These are phyloP conservation scores for Euclidium syriacum DNA, from an alignment of 345 rosid genomes.

Conservation along the genomic window DNA sequence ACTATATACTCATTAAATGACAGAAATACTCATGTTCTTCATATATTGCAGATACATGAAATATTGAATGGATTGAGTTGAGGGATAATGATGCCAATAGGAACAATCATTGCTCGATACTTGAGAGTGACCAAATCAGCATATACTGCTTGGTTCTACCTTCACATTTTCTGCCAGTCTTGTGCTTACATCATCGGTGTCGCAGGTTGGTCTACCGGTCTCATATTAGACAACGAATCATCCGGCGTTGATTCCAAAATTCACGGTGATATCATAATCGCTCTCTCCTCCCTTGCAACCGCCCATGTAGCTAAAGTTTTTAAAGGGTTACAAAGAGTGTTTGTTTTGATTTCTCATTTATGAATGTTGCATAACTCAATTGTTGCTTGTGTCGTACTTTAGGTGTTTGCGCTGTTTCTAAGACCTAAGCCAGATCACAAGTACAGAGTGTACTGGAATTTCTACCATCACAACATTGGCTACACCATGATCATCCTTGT, in stretches of 20 bases:
- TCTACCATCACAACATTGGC: constrained; percentile 60
- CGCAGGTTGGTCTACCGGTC: constrained; percentile 70
- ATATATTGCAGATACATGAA: constrained; percentile 56
- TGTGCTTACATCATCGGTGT: constrained; percentile 58
- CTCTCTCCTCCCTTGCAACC: constrained; percentile 63
- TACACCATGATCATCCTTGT: constrained; percentile 46
- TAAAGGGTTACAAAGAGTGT: no score
- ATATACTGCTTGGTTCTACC: constrained; percentile 67
- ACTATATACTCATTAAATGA: no score
- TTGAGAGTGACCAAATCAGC: constrained; percentile 59
- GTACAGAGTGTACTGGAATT: constrained; percentile 59
- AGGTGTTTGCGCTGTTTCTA: constrained; percentile 63
- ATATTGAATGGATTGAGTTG: constrained; percentile 61
- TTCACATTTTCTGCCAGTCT: constrained; percentile 54
- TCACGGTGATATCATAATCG: constrained; percentile 62
- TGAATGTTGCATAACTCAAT: neutral
- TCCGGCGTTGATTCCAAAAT: constrained; percentile 30
- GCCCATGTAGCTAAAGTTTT: constrained; percentile 56
- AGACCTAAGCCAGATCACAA: constrained; percentile 75
- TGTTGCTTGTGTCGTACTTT: neutral
- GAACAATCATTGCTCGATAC: constrained; percentile 63
- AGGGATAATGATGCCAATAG: constrained; percentile 67
- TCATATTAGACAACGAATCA: constrained; percentile 67
- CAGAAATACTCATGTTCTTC: no score
- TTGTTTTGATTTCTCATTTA: neutral